A percentile compares a stretch with the other conserved stretches of the same genome.
Evolutionary conservation across 352 stramenopile species (phyloP).

Genomic region (Pythium aphanidermatum): DNA sequence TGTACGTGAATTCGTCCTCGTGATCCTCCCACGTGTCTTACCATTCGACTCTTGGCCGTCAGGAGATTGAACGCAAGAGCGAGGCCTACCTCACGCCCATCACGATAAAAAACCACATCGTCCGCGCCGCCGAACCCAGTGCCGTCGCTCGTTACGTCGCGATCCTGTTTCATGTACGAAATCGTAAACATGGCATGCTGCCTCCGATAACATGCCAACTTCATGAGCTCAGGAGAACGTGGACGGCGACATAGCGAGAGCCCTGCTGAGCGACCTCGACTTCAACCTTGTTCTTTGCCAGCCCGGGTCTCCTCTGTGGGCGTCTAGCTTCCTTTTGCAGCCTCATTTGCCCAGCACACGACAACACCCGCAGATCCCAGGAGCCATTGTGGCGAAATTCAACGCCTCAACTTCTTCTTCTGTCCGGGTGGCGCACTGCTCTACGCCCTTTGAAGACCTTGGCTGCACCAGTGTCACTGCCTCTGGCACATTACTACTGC

Average conservation of each 20-base stretch:
- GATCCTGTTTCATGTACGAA: conserved; percentile 24
- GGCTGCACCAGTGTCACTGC: too few relatives aligned
- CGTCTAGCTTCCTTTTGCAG: conserved; percentile 42
- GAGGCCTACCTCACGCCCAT: conserved; percentile 29
- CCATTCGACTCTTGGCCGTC: too few relatives aligned
- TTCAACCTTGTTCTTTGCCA: conserved; percentile 48
- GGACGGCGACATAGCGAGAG: conserved; percentile 28
- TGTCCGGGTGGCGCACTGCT: conserved; percentile 33
- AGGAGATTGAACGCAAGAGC: conserved; percentile 52
- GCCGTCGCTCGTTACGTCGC: conserved; percentile 20
- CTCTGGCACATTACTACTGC: not conserved
- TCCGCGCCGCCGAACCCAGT: conserved; percentile 17
- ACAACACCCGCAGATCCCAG: conserved; percentile 26
- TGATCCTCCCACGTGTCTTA: too few relatives aligned
- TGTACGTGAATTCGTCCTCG: conserved; percentile 17
- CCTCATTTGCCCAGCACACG: conserved; percentile 22
- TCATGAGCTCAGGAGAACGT: conserved; percentile 49
- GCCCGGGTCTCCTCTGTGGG: conserved; percentile 34
- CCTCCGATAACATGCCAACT: too few relatives aligned
- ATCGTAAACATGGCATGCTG: not conserved
- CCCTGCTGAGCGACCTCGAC: conserved; percentile 45
- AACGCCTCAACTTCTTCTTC: conserved; percentile 28
- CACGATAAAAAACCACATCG: conserved; percentile 38
- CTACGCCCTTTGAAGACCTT: conserved; percentile 30
- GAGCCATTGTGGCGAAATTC: conserved; percentile 59